Conservation (phyloP, 257 asterid species). For the Sherardia arvensis region DNA sequence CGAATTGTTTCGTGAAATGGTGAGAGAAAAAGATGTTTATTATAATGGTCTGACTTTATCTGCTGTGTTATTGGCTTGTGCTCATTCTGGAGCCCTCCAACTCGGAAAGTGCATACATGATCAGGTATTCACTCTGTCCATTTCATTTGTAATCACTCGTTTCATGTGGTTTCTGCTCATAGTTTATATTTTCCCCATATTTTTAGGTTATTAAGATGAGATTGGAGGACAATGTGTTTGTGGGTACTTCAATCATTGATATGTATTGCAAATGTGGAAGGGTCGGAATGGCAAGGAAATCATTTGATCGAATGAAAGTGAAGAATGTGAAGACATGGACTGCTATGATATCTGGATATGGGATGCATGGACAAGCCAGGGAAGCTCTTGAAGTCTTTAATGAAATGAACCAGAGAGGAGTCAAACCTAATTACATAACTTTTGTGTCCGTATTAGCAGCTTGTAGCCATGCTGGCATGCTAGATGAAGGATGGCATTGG, state of each 20-base stretch:
- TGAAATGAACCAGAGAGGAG: conserved; percentile 55
- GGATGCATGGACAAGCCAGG: conserved; percentile 84
- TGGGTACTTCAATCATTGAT: conserved; percentile 79
- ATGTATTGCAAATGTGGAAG: conserved; percentile 95
- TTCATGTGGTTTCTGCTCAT: neutral
- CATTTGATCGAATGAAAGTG: conserved; percentile 51
- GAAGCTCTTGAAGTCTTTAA: conserved; percentile 70
- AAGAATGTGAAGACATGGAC: conserved; percentile 86
- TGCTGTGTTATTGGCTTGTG: conserved; percentile 70
- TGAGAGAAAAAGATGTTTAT: conserved; percentile 25
- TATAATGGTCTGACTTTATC: conserved; percentile 65
- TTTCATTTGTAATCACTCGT: neutral
- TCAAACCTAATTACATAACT: conserved; percentile 67
- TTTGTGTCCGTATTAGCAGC: conserved; percentile 78
- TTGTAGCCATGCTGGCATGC: conserved; percentile 47
- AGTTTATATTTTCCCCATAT: neutral
- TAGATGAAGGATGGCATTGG: conserved; percentile 15
- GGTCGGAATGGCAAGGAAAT: conserved; percentile 54
- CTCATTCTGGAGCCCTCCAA: conserved; percentile 76
- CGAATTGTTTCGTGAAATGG: conserved; percentile 43
- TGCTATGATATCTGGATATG: conserved; percentile 88
- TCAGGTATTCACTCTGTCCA: conserved; percentile 4
- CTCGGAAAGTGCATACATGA: conserved; percentile 27
- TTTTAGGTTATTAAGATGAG: conserved; percentile 59
- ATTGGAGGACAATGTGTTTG: conserved; percentile 57